Evolutionary conservation across 169 alveolate species (phyloP).

Genomic region (Theileria parva): DNA sequence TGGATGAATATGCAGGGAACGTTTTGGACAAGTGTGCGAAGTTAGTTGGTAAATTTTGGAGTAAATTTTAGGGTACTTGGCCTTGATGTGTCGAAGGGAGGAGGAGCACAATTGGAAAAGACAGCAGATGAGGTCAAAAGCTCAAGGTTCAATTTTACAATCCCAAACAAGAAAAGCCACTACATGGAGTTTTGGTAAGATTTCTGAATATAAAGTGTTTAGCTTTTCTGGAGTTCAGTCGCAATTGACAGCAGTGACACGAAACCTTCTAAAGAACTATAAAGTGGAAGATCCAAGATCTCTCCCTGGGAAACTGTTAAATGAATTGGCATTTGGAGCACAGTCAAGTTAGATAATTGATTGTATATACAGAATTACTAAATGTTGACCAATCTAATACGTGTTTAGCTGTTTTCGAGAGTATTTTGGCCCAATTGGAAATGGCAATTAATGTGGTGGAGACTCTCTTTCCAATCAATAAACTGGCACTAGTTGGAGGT

Average conservation of each 20-base stretch:
- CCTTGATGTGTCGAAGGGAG: conserved; percentile 40
- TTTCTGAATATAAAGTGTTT: background rate
- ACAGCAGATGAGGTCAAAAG: conserved; percentile 25
- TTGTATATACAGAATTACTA: background rate
- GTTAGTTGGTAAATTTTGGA: background rate
- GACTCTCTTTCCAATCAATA: conserved; percentile 46
- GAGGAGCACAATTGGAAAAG: conserved; percentile 62
- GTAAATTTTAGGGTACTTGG: conserved; percentile 34
- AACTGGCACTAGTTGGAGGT: conserved; percentile 66
- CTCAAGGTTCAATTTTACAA: conserved; percentile 28
- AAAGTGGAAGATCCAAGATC: background rate
- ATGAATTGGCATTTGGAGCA: conserved; percentile 46
- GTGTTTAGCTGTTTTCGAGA: conserved; percentile 37
- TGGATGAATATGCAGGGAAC: conserved; percentile 62
- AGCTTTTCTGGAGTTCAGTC: conserved; percentile 67
- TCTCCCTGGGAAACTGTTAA: conserved; percentile 15
- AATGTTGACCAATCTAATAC: background rate
- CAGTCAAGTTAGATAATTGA: conserved; percentile 33
- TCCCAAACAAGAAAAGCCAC: conserved; percentile 47
- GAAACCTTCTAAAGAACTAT: conserved; percentile 4
- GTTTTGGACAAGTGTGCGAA: conserved; percentile 62
- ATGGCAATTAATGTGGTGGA: conserved; percentile 50
- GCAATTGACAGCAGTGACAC: conserved; percentile 23
- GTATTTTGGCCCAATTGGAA: conserved; percentile 41
- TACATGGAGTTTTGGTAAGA: conserved; percentile 57